Evolutionary conservation across 2,329 filamentous ascomycete species (phyloP), one percentile per base, ranked within the genome.

Genomic region (Thelonectria discophora): DNA sequence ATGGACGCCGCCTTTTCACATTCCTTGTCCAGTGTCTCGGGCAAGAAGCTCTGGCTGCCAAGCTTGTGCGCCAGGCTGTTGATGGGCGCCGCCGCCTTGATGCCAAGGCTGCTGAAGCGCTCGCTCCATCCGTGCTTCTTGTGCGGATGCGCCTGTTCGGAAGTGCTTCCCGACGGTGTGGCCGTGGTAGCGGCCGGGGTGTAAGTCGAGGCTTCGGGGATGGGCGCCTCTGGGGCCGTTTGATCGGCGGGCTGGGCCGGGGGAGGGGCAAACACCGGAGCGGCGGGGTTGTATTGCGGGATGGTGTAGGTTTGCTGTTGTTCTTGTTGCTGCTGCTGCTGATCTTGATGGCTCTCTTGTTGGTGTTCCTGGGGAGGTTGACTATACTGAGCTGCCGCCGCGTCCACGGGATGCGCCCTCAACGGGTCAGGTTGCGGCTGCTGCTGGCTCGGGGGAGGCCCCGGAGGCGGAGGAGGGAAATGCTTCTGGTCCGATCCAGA

Each of bases 1-100:
- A 97, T 97, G 12, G 91, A 82, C 34, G 93, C 93, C 1, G 93
- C 92, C 80, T 97, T 97, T 77, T 97, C 93, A 69, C 90, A 91
- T 79, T 97, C 94, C 76, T 93, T 93, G 74, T 97, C 93, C 66
- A 97, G 81, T 1, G 90, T 89, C 56, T 90, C 92, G 1, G 93
- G 93, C 85, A 94, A 90, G 77, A 97, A 97, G 20, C 91, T 90
- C 77, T 97, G 93, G 49, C 78, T 79, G n/a, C 93, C 93, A 39
- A 97, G 82, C 77, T 90, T 93, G 78, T 96, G 93, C 15, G 90
- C 92, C 20, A 97, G 77, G 62, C 84, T 88, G 74, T 97, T 97
- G 72, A 97, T 88, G 3, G 93, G 92, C 0, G 85, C 87, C 6
- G 90, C 90, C 5, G 82, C 82, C 72, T 83, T 82, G 37, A 76